Base-by-base conservation (phyloP, 176 grass and related monocot species). In the Oryza rufipogon region DNA sequence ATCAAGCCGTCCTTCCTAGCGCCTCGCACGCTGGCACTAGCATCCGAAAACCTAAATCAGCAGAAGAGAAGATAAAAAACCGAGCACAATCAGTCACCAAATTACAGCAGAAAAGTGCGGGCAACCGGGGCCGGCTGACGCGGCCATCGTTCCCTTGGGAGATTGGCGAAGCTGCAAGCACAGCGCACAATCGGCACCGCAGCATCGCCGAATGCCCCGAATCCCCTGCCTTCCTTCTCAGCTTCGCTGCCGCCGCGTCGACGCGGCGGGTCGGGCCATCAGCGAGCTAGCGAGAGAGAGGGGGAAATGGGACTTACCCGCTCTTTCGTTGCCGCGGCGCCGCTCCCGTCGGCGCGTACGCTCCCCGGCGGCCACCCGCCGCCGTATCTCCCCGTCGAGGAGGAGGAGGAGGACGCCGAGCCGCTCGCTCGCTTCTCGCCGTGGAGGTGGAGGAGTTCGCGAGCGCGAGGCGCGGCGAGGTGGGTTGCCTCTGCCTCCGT, bases 261-360 rank as follows among this genome's bases (percentile, higher is more conserved):
- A 66, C 41, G 58, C 60, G 60, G 17, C 39, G 46, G 60, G 33
- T 19, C 79, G 49, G 79, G 56, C 12, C 47, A n/a, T 52, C 47
- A 54, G 68, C 41, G n/a, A 4, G 58, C 54, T 34, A 71, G 14
- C 58, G 46, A 17, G 66, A 1, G 68, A 22, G 52, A 12, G 15
- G n/a, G 52, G 30, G 69, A 25, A 82, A 32, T 82, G 28, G 30
- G 69, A 39, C 71, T 82, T 82, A 73, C 80, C 80, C 68, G 28
- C 14, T 14, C 80, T 82, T 80, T 26, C 51, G 28, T 23, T 49
- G 64, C 16, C 25, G 64, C 52, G 58, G 58, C 39, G 48, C 32
- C 48, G 67, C 67, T 34, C 46, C 38, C 48, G 30, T 47, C 16
- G 65, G 48, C 47, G 19, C 79, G 66, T 66, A 6, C 78, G 45